Evolutionary conservation across 2,329 filamentous ascomycete species (phyloP).

Genomic region (Verticillium zaregamsianum): DNA sequence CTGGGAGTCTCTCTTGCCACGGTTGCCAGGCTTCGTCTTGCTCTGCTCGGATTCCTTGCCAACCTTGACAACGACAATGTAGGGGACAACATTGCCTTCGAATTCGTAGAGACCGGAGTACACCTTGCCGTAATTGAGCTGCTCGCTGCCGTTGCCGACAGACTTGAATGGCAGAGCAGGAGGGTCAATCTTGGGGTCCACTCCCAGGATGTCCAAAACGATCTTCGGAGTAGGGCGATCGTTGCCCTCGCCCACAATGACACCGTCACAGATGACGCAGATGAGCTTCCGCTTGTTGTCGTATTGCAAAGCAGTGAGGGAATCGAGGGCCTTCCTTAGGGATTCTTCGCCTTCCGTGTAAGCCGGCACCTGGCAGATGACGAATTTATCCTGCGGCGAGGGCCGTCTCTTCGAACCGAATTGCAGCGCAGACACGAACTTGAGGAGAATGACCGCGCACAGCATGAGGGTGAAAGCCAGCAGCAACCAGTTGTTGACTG

Average conservation of each 20-base stretch:
- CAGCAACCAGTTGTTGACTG: constrained; percentile 87
- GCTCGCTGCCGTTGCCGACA: constrained; percentile 80
- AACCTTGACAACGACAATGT: constrained; percentile 92
- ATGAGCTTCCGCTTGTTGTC: constrained; percentile 98
- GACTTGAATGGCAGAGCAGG: constrained; percentile 93
- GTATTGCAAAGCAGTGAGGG: constrained; percentile 88
- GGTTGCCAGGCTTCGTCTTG: constrained; percentile 92
- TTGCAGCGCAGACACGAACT: constrained; percentile 90
- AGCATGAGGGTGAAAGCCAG: constrained; percentile 83
- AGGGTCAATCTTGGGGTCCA: constrained; percentile 94
- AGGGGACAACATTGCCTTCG: constrained; percentile 96
- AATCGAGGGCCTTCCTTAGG: constrained; percentile 87
- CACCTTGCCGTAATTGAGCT: constrained; percentile 97
- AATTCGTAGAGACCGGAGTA: constrained; percentile 97
- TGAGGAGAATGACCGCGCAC: constrained; percentile 73
- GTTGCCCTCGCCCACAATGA: constrained; percentile 94
- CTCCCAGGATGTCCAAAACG: constrained; percentile 92
- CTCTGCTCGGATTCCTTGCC: constrained; percentile 92
- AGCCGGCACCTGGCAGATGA: constrained; percentile 95
- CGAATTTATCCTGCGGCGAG: constrained; percentile 92
- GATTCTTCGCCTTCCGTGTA: constrained; percentile 98
- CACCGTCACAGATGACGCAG: constrained; percentile 92
- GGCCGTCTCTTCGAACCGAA: constrained; percentile 89
- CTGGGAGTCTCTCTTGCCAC: constrained; percentile 97
- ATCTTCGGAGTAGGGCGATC: constrained; percentile 97